A percentile compares a stretch with the other conserved stretches of the same genome.
phyloP scores from a whole-genome alignment of 768 basidiomycete genomes.

The Psilocybe cyanescens region DNA sequence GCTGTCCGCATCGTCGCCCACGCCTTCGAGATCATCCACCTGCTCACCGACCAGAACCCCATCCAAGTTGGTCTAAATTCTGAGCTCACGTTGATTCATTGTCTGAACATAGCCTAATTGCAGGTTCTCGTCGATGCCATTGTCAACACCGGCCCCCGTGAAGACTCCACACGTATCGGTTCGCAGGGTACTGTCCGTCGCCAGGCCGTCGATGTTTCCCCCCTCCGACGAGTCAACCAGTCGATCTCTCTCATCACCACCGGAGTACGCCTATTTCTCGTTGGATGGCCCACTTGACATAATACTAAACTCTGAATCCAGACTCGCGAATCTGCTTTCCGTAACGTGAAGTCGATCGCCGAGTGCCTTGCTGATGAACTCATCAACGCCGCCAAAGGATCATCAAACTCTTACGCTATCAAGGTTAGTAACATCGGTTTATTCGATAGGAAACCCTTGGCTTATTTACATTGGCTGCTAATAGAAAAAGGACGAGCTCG shows the following conservation, averaged over 20 bases:
- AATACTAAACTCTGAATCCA: slow-evolving; percentile 32
- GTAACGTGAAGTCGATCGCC: slow-evolving; percentile 99
- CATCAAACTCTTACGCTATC: slow-evolving; percentile 99
- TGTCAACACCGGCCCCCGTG: slow-evolving; percentile 99
- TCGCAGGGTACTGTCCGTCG: slow-evolving; percentile 99
- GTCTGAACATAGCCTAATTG: not conserved
- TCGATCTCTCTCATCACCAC: slow-evolving; percentile 92
- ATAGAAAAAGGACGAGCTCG: slow-evolving; percentile 99
- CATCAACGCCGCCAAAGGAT: slow-evolving; percentile 99
- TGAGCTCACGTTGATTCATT: not conserved
- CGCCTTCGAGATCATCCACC: slow-evolving; percentile 99
- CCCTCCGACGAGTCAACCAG: slow-evolving; percentile 98
- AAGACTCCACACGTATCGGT: slow-evolving; percentile 99
- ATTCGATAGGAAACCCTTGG: not conserved
- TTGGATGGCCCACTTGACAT: not conserved
- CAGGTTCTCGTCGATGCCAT: slow-evolving; percentile 97
- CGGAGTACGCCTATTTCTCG: slow-evolving; percentile 68
- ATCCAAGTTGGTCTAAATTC: slow-evolving; percentile 76
- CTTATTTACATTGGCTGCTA: slow-evolving; percentile 10
- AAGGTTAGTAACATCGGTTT: slow-evolving; percentile 59
- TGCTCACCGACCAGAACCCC: slow-evolving; percentile 99
- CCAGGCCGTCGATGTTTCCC: slow-evolving; percentile 99
- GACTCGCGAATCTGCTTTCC: slow-evolving; percentile 99
- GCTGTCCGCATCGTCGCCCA: slow-evolving; percentile 99
- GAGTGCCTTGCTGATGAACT: slow-evolving; percentile 99